Evolutionary conservation across 2,329 filamentous ascomycete genomes (phyloP), one percentile per base, ranked within the genome.

Genomic region (Arachnomyces sp.): DNA sequence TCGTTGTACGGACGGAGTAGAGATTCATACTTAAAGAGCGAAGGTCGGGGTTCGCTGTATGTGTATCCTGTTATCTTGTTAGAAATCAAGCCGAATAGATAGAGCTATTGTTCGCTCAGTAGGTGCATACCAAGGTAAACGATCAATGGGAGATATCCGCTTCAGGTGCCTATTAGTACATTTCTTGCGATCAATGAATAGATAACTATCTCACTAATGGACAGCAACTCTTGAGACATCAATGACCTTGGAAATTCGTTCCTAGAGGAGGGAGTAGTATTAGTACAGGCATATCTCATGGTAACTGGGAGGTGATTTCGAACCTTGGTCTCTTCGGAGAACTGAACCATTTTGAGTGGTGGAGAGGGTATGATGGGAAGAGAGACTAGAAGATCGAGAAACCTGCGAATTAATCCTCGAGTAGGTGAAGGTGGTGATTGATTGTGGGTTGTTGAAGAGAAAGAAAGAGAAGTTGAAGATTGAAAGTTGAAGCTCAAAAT

Each of bases 261-360:
- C 92, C 90, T 95, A 56, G 20, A 38, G 14, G 17, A 28, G 28
- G 17, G 31, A 16, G 9, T n/a, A 13, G 14, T 25, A 16, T 12
- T 4, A 8, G 37, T 18, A 16, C 13, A 15, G 14, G 15, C 29
- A 31, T 9, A 15, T 4, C 17, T 34, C 40, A 38, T 15, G 17
- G 15, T 25, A 34, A 34, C 15, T 35, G 25, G 31, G 31, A 13
- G 40, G 15, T 11, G 18, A 30, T 35, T 17, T 36, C 40, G 39
- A 49, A 94, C 90, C 83, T 96, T 96, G 60, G 89, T 88, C 73
- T 98, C 92, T 70, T 98, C 92, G 38, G 92, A 96, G 52, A 96
- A 81, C 53, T 74, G 73, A 57, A 77, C 74, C 61, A 64, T 73
- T 52, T 63, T 55, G 45, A 14, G 39, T 3, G 30, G n/a, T 34